Evolutionary conservation across 352 stramenopile species (phyloP), one percentile per base, ranked within the genome.

Genomic region (Phytopythium vexans): DNA sequence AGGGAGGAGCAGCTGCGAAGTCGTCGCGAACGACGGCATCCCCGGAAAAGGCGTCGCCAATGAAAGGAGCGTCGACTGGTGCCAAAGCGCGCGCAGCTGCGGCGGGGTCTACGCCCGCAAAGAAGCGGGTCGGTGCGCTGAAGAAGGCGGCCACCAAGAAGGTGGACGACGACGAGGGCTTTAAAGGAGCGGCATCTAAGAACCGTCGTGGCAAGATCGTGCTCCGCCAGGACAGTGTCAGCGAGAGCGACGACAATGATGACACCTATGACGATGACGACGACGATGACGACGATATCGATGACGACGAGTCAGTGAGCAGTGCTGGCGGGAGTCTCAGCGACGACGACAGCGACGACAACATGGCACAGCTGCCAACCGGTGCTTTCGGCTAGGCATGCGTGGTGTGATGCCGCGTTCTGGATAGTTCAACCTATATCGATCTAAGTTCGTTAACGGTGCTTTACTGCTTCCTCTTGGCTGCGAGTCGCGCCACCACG

Each of bases 281-380:
- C 1, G 49, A 64, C 7, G 49, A 74, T 7, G 56, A 77, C 11
- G 42, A 68, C 10, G 52, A 64, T 8, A 44, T 64, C 6, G 52
- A 61, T 12, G 67, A 73, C 4, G 66, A 78, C 48, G 67, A 77
- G 16, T 75, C 69, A 4, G 33, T 64, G 41, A 75, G 69, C 41
- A 70, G 62, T 31, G 67, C 58, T 3, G 74, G 65, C 8, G 69
- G 66, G 4, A 82, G 68, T 46, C 61, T 56, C 1, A 78, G 66
- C 39, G 74, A 86, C 27, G 74, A 87, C 62, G 76, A 88, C 55
- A 78, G 74, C 49, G 76, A 88, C 46, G 73, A 83, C 38, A 66
- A 77, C 51, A 77, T 86, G 68, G 75, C 75, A 27, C 65, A 86
- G 45, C 62, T 88, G 21, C 76, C 76, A 4, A 85, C 70, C 9